phyloP scores from a whole-genome alignment of 1,284 basidiomycete species.

The Ustilago hordei region DNA sequence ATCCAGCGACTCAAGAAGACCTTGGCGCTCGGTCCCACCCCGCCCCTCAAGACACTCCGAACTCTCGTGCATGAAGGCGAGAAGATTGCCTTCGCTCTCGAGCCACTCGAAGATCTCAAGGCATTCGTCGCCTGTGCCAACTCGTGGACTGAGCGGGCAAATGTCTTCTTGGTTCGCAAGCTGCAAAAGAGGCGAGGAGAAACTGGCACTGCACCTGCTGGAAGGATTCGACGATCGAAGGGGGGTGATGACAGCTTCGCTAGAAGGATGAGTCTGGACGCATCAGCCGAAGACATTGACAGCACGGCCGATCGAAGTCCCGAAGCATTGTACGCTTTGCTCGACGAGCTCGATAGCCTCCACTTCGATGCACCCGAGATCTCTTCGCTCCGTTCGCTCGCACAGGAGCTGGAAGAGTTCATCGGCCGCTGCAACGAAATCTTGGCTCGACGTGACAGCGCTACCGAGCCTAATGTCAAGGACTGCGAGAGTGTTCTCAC shows the following conservation, averaged over 20 bases:
- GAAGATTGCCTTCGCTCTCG: slow-evolving; percentile 80
- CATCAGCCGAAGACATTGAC: slow-evolving; percentile 31
- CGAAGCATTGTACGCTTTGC: slow-evolving; percentile 71
- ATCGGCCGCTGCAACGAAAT: slow-evolving; percentile 73
- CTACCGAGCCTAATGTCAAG: slow-evolving; percentile 71
- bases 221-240: slow-evolving; percentile 73
- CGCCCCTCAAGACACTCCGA: slow-evolving; percentile 80
- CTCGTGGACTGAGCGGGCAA: slow-evolving; percentile 81
- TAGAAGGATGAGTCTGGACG: slow-evolving; percentile 27
- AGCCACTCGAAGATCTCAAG: slow-evolving; percentile 79
- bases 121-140: slow-evolving; percentile 84
- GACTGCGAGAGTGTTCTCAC: slow-evolving; percentile 78
- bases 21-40: slow-evolving; percentile 75
- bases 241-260: slow-evolving; percentile 35
- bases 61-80: slow-evolving; percentile 87
- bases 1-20: slow-evolving; percentile 78
- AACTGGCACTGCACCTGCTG: slow-evolving; percentile 75
- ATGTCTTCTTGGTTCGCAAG: slow-evolving; percentile 72
- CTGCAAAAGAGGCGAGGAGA: slow-evolving; percentile 51
- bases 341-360: slow-evolving; percentile 79
- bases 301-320: slow-evolving; percentile 41
- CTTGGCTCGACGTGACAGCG: slow-evolving; percentile 21
- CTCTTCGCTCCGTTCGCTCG: slow-evolving; percentile 74
- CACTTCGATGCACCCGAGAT: slow-evolving; percentile 86
- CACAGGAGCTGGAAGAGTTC: slow-evolving; percentile 77